Base-by-base conservation (phyloP, 1,284 basidiomycete genomes). In the Rhodofomes roseus region DNA sequence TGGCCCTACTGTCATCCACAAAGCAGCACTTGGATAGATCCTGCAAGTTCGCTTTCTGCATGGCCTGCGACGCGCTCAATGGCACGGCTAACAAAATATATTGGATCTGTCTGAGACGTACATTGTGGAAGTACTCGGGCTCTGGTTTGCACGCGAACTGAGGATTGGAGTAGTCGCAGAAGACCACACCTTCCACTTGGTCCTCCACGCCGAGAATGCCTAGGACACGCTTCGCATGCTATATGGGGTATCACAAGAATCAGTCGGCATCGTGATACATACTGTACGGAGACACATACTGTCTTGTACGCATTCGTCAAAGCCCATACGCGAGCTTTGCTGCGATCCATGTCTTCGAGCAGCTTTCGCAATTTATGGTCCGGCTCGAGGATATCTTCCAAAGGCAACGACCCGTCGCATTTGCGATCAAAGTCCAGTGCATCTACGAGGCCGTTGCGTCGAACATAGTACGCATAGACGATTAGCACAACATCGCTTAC, bases 61-160 rank as follows among this genome's bases (percentile, higher is more conserved):
- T 77, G 4, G 92, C 90, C 88, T 91, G 63, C 31, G 40, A 34
- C 37, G 54, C n/a, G 16, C 31, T 56, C 55, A 57, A 43, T 18
- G 27, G 22, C 41, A 41, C 14, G 25, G 18, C 50, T n/a, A 52
- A 34, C n/a, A 20, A 22, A 52, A 36, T 52, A 52, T 52, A 36
- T 52, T 36, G 50, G 34, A 31, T 29, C 18, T 34, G 27, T 23
- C 34, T 11, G 31, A 20, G 36, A 31, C 51, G 29, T 61, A 90
- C 91, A 71, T 82, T 76, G 44, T 77, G 69, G 66, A 89, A 94
- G 69, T 79, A 93, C 57, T 83, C 80, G 1, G 82, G 71, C 65
- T 95, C 91, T 9, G 93, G 93, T 69, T 96, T 96, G 77, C 93
- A 95, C 5, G 81, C 79, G 72, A 96, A 93, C 61, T 89, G 72